Base-by-base conservation (phyloP, 768 basidiomycete species). In the Lyophyllum shimeji region DNA sequence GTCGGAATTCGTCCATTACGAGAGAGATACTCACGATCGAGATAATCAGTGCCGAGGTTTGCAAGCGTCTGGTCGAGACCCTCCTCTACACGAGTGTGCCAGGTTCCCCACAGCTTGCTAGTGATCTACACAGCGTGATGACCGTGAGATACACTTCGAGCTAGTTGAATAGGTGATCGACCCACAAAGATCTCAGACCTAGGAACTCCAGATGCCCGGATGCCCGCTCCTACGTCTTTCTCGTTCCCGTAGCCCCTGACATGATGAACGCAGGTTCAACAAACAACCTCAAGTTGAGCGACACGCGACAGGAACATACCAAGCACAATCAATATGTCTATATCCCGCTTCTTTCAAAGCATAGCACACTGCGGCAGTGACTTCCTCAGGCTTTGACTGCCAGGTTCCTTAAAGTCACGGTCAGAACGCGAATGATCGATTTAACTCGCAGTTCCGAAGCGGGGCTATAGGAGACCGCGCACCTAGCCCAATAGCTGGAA, bases 21-120 rank as follows among this genome's bases (percentile, higher is more conserved):
- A 60, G 63, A 44, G 61, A 15, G 4, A 11, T 57, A 63, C 31
- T 68, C 64, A 86, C 89, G 75, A 57, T 95, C 93, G 23, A 95
- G 80, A 71, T 95, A 95, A 74, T 92, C 86, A 29, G 82, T 82
- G n/a, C 87, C 91, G 29, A 96, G 83, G 64, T 85, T 84, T 21
- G 82, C 78, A 13, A 95, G 83, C 15, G 89, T 86, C 65, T 86
- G 78, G 66, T 93, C 83, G 12, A 95, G 79, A 54, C 82, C 79
- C 60, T 86, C 82, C 64, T 90, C 89, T 29, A 90, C 90, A 43
- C 84, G 80, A 47, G 76, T 71, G 67, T 92, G 90, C 67, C 81
- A 83, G 8, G 86, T 85, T 37, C 79, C 71, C 85, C 84, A 88
- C 11, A 89, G 64, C 63, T 87, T 89, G 69, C 86, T 88, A 0